Base-by-base conservation (phyloP, 164 flowering plant genomes). In the Kalanchoe fedtschenkoi region DNA sequence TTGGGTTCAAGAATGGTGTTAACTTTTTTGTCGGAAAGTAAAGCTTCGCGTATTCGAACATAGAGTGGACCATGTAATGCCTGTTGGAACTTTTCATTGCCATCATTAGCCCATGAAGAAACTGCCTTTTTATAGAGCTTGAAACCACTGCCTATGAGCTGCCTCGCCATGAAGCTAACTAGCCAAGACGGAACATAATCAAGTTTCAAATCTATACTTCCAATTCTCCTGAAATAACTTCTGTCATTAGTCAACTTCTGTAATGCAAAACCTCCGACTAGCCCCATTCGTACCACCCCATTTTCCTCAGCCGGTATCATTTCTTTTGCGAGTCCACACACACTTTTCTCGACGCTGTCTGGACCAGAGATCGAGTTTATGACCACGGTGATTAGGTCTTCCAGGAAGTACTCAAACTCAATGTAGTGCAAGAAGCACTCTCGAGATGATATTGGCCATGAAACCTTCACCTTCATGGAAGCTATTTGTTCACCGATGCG, bases 381-480 rank as follows among this genome's bases (percentile, higher is more conserved):
- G 43, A 88, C 79, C 66, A 86, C 84, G 47, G 90, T 74, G 30
- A 90, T 35, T 29, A 93, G 81, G 65, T 67, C 97, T 51, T 85
- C 91, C 69, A 84, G 75, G 57, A 86, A 70, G 80, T 78, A 86
- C 46, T 93, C 97, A 26, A 93, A 72, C 67, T 67, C 74, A 71
- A 78, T 82, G 64, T 69, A 90, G 74, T 88, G 96, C 70, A 85
- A 28, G 41, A 93, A 30, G 47, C 77, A 90, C 77, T 93, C 99
- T 67, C 99, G 76, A 65, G 77, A 61, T 62, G 99, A 83, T 62
- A 90, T 60, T 41, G 99, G 99, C 99, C 99, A 93, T 13, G 96
- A 68, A 70, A 87, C 69, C 88, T 89, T 90, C 87, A 83, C 57
- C 97, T 96, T 93, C 75, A 93, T 81, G 70, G 81, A 69, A 68